Evolutionary conservation across 2,329 filamentous ascomycete species (phyloP).

Genomic region (Clarireedia homoeocarpa): DNA sequence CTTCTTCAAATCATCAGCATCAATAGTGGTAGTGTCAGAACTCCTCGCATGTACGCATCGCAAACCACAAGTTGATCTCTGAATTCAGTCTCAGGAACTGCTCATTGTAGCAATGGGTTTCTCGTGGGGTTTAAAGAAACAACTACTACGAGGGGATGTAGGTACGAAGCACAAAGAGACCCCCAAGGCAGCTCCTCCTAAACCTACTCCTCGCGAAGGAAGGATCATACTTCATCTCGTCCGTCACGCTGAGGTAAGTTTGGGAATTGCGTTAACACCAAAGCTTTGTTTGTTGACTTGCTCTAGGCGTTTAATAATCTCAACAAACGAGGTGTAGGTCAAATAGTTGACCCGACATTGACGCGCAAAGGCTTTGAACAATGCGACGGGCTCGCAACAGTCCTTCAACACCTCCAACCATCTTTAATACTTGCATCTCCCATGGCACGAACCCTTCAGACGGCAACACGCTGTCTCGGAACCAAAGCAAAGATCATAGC

Average conservation of each 20-base stretch:
- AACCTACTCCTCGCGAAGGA: not conserved
- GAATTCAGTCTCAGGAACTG: not conserved
- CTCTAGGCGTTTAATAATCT: not conserved
- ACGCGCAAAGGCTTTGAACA: not conserved
- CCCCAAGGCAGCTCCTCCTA: not conserved
- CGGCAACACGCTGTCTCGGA: not conserved
- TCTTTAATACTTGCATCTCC: not conserved
- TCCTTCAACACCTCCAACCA: not conserved
- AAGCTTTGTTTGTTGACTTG: not conserved
- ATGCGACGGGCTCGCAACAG: not conserved
- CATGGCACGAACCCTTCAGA: not conserved
- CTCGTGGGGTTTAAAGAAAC: not conserved
- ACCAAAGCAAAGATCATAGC: not conserved
- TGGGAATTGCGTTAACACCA: not conserved
- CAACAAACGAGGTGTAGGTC: not conserved
- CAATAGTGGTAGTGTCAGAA: not conserved
- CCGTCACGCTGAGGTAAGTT: not conserved
- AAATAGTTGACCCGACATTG: not conserved
- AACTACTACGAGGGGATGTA: not conserved
- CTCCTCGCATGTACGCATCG: not conserved
- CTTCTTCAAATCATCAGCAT: not conserved
- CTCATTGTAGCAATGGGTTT: not conserved
- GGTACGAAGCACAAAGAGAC: not conserved
- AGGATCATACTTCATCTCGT: not conserved
- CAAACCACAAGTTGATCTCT: not conserved